phyloP scores from a whole-genome alignment of 495 filamentous ascomycete genomes.

The Lasiosphaeriaceae sp. region DNA sequence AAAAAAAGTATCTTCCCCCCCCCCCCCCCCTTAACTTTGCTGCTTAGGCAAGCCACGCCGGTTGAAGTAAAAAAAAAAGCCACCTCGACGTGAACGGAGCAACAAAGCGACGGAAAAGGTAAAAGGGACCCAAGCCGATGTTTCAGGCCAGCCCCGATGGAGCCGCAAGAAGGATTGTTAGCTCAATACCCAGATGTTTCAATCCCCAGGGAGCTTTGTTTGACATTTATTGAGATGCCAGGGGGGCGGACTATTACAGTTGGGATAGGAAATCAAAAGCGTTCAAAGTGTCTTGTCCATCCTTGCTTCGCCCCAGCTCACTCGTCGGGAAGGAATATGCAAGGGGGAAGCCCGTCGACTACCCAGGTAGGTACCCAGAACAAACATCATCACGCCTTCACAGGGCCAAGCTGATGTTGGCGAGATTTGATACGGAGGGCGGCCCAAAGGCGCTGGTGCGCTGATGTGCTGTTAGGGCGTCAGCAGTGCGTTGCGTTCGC shows the following conservation, averaged over 20 bases:
- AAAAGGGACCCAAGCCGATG: neutral
- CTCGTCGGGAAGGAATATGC: no score
- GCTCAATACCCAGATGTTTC: slow-evolving; percentile 8
- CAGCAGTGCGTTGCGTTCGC: neutral
- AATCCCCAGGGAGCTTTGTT: slow-evolving; percentile 5
- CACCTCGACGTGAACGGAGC: neutral
- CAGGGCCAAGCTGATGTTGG: no score
- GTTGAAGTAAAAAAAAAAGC: neutral
- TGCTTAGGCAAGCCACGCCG: neutral
- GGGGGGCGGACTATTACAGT: slow-evolving; percentile 1
- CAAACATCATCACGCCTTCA: no score
- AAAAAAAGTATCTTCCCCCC: no score
- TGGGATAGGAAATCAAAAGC: neutral
- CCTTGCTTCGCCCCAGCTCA: no score
- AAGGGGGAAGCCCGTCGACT: no score
- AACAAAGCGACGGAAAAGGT: neutral
- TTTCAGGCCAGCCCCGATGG: slow-evolving; percentile 5
- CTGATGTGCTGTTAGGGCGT: neutral
- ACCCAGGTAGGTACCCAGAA: no score
- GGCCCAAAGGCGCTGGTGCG: no score
- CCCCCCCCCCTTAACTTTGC: no score
- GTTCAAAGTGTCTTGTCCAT: no score
- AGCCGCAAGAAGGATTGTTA: neutral
- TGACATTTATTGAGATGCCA: slow-evolving; percentile 6
- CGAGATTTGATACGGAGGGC: no score